Evolutionary conservation across 2,329 filamentous ascomycete species (phyloP).

Genomic region (Alternaria burnsii): DNA sequence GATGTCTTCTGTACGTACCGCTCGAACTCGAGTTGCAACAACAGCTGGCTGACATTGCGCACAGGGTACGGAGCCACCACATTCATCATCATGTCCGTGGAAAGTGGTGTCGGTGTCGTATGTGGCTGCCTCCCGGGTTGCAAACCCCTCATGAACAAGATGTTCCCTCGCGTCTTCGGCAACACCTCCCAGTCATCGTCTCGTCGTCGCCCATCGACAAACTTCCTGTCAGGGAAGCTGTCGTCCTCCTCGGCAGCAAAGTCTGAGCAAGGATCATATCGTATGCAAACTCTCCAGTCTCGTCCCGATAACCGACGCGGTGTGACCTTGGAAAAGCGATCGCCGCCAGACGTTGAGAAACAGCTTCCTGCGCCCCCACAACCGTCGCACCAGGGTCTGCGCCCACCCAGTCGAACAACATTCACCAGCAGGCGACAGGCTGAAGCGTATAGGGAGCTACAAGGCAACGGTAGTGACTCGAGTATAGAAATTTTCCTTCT

Average conservation of each 20-base stretch:
- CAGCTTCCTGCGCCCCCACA: neutral
- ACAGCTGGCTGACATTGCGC: neutral
- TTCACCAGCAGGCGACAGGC: conserved; percentile 10
- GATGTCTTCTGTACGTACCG: conserved; percentile 39
- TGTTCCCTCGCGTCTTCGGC: conserved; percentile 40
- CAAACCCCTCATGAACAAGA: conserved; percentile 41
- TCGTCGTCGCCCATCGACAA: conserved; percentile 11
- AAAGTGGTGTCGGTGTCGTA: conserved; percentile 40
- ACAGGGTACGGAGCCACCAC: conserved; percentile 37
- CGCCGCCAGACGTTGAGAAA: neutral
- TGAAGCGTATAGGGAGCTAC: conserved; percentile 7
- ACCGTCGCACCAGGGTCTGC: conserved; percentile 5
- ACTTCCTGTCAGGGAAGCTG: conserved; percentile 4
- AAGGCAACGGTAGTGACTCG: conserved; percentile 6
- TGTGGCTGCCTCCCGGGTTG: conserved; percentile 45
- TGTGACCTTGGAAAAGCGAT: neutral
- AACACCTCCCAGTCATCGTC: conserved; percentile 18
- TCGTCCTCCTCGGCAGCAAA: neutral
- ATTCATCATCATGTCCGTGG: conserved; percentile 40
- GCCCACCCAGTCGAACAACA: conserved; percentile 9
- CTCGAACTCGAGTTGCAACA: neutral
- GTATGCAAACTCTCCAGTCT: conserved; percentile 1
- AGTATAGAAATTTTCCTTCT: conserved; percentile 17
- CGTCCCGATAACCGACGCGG: neutral
- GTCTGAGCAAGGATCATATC: conserved; percentile 7